phyloP scores from a whole-genome alignment of 164 flowering plant genomes.

The Umbellularia californica region DNA sequence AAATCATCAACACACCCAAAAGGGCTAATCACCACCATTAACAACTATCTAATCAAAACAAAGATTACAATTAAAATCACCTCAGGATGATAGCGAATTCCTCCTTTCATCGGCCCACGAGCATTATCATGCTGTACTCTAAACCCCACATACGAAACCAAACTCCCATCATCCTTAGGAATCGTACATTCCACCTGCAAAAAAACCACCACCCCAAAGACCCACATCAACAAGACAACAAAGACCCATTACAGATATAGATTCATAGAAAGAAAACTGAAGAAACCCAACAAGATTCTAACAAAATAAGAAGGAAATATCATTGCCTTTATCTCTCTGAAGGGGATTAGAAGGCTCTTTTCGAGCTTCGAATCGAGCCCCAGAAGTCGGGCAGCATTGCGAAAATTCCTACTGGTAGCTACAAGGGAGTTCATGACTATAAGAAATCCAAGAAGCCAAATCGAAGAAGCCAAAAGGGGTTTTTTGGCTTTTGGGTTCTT shows the following conservation, averaged over 20 bases:
- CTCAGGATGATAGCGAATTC: constrained; percentile 96
- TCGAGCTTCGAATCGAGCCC: constrained; percentile 75
- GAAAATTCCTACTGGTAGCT: constrained; percentile 69
- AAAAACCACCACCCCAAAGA: constrained; percentile 1
- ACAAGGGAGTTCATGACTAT: constrained; percentile 62
- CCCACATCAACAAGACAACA: neutral
- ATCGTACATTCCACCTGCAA: constrained; percentile 91
- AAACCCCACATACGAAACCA: constrained; percentile 79
- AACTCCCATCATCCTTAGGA: constrained; percentile 82
- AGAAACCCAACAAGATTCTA: too few species aligned
- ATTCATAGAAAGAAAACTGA: too few species aligned
- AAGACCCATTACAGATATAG: neutral
- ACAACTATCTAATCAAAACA: neutral
- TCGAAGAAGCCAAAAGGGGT: neutral
- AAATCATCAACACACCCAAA: neutral
- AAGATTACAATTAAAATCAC: constrained; percentile 20
- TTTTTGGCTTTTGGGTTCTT: neutral
- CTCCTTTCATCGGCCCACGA: constrained; percentile 97
- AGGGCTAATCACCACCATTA: neutral
- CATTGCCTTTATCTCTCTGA: constrained; percentile 67
- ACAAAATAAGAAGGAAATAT: neutral
- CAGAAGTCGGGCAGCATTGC: constrained; percentile 57
- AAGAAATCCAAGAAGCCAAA: neutral
- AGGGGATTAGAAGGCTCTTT: constrained; percentile 69
- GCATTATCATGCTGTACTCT: constrained; percentile 93